phyloP scores from a whole-genome alignment of 2,329 filamentous ascomycete species.

The Leptoxyphium fumago region DNA sequence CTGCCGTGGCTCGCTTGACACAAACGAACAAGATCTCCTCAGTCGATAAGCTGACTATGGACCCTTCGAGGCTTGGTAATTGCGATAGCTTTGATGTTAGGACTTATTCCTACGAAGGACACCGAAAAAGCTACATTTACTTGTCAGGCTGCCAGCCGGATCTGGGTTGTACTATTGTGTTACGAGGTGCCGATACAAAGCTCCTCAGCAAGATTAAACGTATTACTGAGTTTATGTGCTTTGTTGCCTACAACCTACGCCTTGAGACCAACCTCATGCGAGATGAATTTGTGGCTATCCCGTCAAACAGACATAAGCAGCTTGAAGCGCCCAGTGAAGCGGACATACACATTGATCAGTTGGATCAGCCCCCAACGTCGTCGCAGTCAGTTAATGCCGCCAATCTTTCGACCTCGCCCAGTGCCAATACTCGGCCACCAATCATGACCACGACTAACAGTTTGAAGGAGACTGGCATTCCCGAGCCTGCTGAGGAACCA shows the following conservation, averaged over 20 bases:
- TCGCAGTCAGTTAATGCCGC: not conserved
- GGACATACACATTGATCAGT: not conserved
- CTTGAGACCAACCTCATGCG: conserved; percentile 87
- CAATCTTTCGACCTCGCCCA: conserved; percentile 2
- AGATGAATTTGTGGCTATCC: conserved; percentile 80
- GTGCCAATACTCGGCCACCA: not conserved
- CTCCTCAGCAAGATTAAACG: conserved; percentile 68
- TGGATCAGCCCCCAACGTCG: not conserved
- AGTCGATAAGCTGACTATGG: conserved; percentile 76
- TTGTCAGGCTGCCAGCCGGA: conserved; percentile 80
- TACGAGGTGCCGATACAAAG: conserved; percentile 63
- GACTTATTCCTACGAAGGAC: conserved; percentile 73
- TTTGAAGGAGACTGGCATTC: not conserved
- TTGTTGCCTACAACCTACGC: conserved; percentile 95
- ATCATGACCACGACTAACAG: not conserved
- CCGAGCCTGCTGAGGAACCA: conserved; percentile 19
- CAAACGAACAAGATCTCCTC: conserved; percentile 89
- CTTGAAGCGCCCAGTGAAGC: conserved; percentile 2
- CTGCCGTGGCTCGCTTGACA: conserved; percentile 83
- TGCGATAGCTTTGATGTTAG: conserved; percentile 88
- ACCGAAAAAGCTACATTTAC: conserved; percentile 91
- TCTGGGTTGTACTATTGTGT: conserved; percentile 83
- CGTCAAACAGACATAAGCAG: conserved; percentile 34
- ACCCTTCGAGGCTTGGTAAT: conserved; percentile 58
- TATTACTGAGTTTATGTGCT: conserved; percentile 97